Evolutionary conservation across 1,284 basidiomycete species (phyloP), one percentile per base, ranked within the genome.

Genomic region (Inonotus obliquus): DNA sequence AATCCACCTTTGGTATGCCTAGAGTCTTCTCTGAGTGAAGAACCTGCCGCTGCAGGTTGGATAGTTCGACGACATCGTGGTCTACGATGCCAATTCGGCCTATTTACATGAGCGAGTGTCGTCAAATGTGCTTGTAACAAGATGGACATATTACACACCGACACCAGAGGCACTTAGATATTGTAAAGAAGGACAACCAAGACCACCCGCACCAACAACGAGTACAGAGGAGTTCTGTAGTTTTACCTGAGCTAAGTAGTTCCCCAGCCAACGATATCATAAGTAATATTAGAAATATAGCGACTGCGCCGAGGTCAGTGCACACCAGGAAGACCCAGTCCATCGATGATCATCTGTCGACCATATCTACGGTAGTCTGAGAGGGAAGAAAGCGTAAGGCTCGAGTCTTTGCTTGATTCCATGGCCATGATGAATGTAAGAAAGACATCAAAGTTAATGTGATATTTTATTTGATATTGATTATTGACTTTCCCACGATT

Each of bases 171-270:
- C 90, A 6, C 87, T 93, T 9, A 99, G 84, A 72, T 99, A 98
- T 70, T 97, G 94, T 44, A 99, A 78, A 11, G 92, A 92, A 44
- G 97, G 96, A 73, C 97, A 99, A 13, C 97, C 97, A 6, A 99
- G 81, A 2, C 96, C 97, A 0, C 97, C 97, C 1, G 96, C 96
- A 19, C 97, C 97, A 3, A 99, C 84, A 0, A 99, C 92, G 1
- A 89, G 86, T 0, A 97, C 87, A 2, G 86, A 87, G 0, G 94
- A 84, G 5, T 77, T 68, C 62, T 86, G 85, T 9, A 99, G 77
- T 68, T 86, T 91, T 21, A 94, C 73, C 75, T 99, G 97, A 25
- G 91, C 95, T 96, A 64, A 41, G 19, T 44, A 44, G 41, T 44
- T 44, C 14, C 41, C 10, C 41, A 17, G 19, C 41, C 38, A 32